These are phyloP conservation scores for Streptanthus diversifolius DNA, from an alignment of 345 rosid species.

Conservation along the genomic window DNA sequence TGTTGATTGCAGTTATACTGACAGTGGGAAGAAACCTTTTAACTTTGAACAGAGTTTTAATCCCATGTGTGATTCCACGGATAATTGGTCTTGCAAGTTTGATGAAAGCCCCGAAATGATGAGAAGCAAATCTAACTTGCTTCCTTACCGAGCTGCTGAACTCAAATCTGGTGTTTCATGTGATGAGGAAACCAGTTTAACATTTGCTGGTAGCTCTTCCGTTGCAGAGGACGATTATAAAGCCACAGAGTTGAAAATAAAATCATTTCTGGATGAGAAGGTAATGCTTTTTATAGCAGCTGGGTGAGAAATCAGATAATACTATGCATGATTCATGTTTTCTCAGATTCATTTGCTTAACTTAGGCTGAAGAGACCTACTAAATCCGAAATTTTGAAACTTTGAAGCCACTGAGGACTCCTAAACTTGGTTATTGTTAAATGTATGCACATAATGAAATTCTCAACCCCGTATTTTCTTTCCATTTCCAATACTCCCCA, in stretches of 20 bases:
- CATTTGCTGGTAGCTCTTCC: conserved; percentile 44
- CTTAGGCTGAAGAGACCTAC: not conserved
- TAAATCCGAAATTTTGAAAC: not conserved
- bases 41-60: conserved; percentile 62
- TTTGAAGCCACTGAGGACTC: not conserved
- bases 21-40: conserved; percentile 12
- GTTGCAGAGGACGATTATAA: conserved; percentile 73
- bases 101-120: conserved; percentile 45
- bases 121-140: conserved; percentile 38
- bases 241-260: conserved; percentile 80
- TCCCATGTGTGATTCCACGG: conserved; percentile 77
- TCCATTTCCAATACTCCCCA: not conserved
- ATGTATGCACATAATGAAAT: not conserved
- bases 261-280: conserved; percentile 86
- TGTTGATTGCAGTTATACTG: not conserved
- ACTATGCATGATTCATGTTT: conserved; percentile 2
- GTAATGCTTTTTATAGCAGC: conserved; percentile 31
- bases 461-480: not conserved
- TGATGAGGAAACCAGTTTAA: conserved; percentile 41
- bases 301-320: conserved; percentile 11
- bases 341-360: not conserved
- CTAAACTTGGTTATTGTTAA: not conserved
- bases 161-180: conserved; percentile 37
- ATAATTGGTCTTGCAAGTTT: conserved; percentile 69
- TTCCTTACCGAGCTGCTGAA: conserved; percentile 34